These are phyloP conservation scores for Auricularia heimuer DNA, from an alignment of 768 basidiomycete genomes.

Conservation along the genomic window DNA sequence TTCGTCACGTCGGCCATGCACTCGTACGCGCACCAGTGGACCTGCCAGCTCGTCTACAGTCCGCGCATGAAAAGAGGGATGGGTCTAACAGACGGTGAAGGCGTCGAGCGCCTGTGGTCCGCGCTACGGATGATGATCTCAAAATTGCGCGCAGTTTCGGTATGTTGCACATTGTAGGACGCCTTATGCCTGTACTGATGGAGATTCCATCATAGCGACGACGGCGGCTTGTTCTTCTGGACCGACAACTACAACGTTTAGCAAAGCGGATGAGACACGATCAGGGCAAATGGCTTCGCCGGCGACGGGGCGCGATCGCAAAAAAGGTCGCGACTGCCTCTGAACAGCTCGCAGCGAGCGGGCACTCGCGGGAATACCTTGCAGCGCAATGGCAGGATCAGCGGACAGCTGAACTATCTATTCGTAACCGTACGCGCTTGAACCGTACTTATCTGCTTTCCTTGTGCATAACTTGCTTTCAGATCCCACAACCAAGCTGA, in stretches of 20 bases:
- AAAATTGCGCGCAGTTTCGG: slow-evolving; percentile 7
- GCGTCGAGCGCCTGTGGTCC: slow-evolving; percentile 29
- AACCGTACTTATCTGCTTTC: not conserved
- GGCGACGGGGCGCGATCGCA: slow-evolving; percentile 12
- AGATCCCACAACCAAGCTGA: slow-evolving; percentile 14
- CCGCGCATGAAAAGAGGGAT: slow-evolving; percentile 22
- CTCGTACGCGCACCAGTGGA: slow-evolving; percentile 10
- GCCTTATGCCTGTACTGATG: not conserved
- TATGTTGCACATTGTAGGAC: not conserved
- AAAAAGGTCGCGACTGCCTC: slow-evolving; percentile 10
- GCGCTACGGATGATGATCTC: slow-evolving; percentile 26
- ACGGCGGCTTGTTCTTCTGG: slow-evolving; percentile 25
- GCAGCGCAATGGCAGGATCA: slow-evolving; percentile 26
- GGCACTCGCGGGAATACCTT: slow-evolving; percentile 13
- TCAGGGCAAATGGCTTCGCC: slow-evolving; percentile 25
- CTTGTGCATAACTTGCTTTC: not conserved
- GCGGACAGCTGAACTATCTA: slow-evolving; percentile 21
- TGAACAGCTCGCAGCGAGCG: slow-evolving; percentile 13
- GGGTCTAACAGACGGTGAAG: slow-evolving; percentile 22
- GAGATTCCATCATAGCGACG: slow-evolving; percentile 12
- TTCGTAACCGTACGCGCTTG: slow-evolving; percentile 19
- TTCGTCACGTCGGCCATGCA: not conserved
- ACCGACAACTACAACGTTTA: slow-evolving; percentile 22
- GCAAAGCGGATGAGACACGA: slow-evolving; percentile 17
- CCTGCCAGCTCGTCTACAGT: slow-evolving; percentile 6